A percentile compares a stretch with the other conserved stretches of the same genome.
phyloP scores from a whole-genome alignment of 2,329 filamentous ascomycete species.

The Cadophora gregata region DNA sequence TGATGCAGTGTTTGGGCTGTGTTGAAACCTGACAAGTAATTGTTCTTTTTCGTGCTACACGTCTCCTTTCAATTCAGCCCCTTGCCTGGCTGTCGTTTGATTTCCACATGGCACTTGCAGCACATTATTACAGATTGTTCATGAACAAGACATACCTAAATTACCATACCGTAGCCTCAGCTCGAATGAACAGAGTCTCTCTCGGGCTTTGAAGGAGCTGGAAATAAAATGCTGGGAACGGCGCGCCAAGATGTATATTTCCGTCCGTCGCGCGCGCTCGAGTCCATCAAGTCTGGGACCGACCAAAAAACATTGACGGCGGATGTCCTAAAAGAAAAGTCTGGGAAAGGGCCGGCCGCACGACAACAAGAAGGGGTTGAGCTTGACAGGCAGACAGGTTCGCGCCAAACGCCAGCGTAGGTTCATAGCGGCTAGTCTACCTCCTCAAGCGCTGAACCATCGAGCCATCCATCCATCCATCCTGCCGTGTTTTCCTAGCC shows the following conservation, averaged over 20 bases:
- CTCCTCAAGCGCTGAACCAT: constrained; percentile 8
- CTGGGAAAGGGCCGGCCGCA: not conserved
- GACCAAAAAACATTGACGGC: not conserved
- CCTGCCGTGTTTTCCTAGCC: constrained; percentile 12
- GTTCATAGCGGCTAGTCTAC: constrained; percentile 7
- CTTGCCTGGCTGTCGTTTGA: not conserved
- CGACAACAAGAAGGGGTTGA: not conserved
- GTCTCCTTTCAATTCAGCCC: not conserved
- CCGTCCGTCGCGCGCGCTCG: not conserved
- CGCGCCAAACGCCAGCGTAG: constrained; percentile 10
- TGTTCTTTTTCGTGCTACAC: constrained; percentile 6
- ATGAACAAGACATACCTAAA: not conserved
- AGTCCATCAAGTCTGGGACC: not conserved
- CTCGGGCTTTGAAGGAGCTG: constrained; percentile 4
- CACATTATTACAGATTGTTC: not conserved
- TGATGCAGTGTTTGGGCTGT: constrained; percentile 8
- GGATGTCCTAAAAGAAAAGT: constrained; percentile 8
- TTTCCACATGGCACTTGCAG: constrained; percentile 12
- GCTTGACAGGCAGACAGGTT: not conserved
- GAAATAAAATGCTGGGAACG: not conserved
- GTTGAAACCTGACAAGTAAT: constrained; percentile 15
- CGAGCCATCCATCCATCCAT: not conserved
- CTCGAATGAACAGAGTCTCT: not conserved
- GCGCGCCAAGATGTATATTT: constrained; percentile 10
- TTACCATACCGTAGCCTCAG: not conserved